A percentile compares a stretch with the other conserved stretches of the same genome.
These are phyloP conservation scores for Microstegium vimineum DNA, from an alignment of 176 grass and related monocot genomes.

Conservation along the genomic window DNA sequence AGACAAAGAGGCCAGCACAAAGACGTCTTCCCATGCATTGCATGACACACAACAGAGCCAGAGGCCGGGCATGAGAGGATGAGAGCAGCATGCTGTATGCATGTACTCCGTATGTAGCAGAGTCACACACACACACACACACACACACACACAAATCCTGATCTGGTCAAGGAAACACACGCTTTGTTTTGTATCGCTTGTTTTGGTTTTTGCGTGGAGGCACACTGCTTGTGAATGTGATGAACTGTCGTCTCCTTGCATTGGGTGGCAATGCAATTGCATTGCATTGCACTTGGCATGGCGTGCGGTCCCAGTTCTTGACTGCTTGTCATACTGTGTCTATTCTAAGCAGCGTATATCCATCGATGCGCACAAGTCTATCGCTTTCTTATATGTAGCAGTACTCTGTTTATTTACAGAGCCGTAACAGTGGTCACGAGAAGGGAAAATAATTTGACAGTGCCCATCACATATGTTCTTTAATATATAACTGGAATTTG, in stretches of 20 bases:
- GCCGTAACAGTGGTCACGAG: too few species aligned
- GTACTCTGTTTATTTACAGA: too few species aligned
- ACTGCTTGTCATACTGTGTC: too few species aligned
- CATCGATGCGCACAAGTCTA: neutral
- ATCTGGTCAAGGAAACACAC: slow-evolving; percentile 49
- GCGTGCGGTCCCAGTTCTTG: neutral
- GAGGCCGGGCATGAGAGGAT: too few species aligned
- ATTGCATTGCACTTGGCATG: neutral
- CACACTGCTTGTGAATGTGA: slow-evolving; percentile 22
- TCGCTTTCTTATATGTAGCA: neutral
- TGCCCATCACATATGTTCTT: neutral
- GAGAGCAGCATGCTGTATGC: neutral
- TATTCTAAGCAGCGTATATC: neutral
- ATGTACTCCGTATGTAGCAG: too few species aligned
- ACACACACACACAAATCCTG: slow-evolving; percentile 26
- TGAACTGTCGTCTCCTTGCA: slow-evolving; percentile 23
- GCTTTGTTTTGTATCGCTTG: slow-evolving; percentile 21
- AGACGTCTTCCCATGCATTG: slow-evolving; percentile 41
- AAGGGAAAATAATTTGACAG: too few species aligned
- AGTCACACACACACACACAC: slow-evolving; percentile 5
- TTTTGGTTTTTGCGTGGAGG: neutral
- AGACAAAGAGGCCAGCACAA: slow-evolving; percentile 52
- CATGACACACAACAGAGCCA: slow-evolving; percentile 19
- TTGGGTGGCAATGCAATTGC: neutral
- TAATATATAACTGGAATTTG: too few species aligned